Evolutionary conservation across 495 filamentous ascomycete genomes (phyloP), one percentile per base, ranked within the genome.

Genomic region (Xylaria longipes): DNA sequence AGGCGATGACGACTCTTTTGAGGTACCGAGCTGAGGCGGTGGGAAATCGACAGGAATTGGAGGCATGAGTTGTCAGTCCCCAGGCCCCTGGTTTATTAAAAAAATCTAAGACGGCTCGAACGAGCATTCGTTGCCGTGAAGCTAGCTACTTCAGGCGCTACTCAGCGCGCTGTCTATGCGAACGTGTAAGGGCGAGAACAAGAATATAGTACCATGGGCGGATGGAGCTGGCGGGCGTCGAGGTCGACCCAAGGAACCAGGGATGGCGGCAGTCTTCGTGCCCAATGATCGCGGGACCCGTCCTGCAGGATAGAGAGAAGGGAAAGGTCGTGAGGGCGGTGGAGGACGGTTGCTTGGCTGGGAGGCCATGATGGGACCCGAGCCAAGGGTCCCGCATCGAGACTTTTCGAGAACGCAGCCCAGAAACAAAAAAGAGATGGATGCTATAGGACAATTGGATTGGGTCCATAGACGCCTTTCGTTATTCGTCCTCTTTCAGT

Each of bases 221-320:
- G 65, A 70, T 48, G 65, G 48, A 70, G 66, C 71, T 67, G 60
- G 56, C 57, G 69, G 72, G 71, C 72, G 73, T 72, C 73, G 68
- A 71, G 71, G 68, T 70, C 65, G 70, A 70, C 73, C 69, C 27
- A 64, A 75, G 71, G 72, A 73, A 75, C 71, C 45, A 73, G 76
- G 77, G 74, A 69, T 74, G 77, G 77, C 76, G 76, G 75, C 72
- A 76, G 72, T 35, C 68, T 70, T 77, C 70, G 68, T 79, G 77
- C 77, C 77, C 77, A 79, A 77, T 79, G 71, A 76, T 76, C 70
- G 69, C 71, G 62, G 39, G 69, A 71, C 66, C 73, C 63, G 35
- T 69, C 35, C 75, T 75, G 71, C 75, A 70, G 64, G 72, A 45
- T 70, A 70, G 65, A 77, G 63, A 75, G 65, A 73, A 72, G 71